These are phyloP conservation scores for Friedmanniomyces endolithicus DNA, from an alignment of 495 filamentous ascomycete species.

Conservation along the genomic window DNA sequence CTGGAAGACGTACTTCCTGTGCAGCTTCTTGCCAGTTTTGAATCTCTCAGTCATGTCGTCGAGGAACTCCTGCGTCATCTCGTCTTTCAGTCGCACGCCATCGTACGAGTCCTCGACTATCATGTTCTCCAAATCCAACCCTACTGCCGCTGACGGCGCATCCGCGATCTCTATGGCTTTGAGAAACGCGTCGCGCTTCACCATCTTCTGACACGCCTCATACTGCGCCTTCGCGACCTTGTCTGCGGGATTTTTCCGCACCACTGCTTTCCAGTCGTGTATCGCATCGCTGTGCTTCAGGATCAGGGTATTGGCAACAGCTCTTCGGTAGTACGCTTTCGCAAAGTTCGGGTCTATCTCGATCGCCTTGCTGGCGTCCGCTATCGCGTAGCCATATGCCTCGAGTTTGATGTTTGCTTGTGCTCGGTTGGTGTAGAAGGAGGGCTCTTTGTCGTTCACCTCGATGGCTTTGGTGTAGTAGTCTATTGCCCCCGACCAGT, in stretches of 20 bases:
- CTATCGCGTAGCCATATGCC: conserved; percentile 80
- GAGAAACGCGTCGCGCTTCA: conserved; percentile 79
- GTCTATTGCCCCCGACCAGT: conserved; percentile 76
- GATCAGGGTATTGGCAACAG: conserved; percentile 80
- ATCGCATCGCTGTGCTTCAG: conserved; percentile 74
- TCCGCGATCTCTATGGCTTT: conserved; percentile 90
- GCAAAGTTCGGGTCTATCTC: conserved; percentile 78
- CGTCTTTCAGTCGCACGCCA: conserved; percentile 59
- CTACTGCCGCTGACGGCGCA: conserved; percentile 80
- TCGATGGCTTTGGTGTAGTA: conserved; percentile 87
- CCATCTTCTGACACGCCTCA: conserved; percentile 83
- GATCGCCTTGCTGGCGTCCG: conserved; percentile 87
- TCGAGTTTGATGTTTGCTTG: conserved; percentile 96
- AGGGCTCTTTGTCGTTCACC: conserved; percentile 66
- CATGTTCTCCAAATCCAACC: conserved; percentile 75
- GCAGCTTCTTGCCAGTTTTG: conserved; percentile 88
- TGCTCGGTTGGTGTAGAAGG: conserved; percentile 87
- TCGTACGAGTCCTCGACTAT: conserved; percentile 74
- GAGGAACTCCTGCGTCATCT: conserved; percentile 94
- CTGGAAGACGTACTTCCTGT: conserved; percentile 93
- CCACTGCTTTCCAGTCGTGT: conserved; percentile 83
- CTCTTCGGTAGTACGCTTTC: conserved; percentile 94
- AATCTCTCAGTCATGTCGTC: conserved; percentile 93
- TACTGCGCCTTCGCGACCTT: conserved; percentile 82
- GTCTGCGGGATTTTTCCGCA: conserved; percentile 74